These are phyloP conservation scores for Hypoxylon sp. DNA, from an alignment of 2,329 filamentous ascomycete species.

Conservation along the genomic window DNA sequence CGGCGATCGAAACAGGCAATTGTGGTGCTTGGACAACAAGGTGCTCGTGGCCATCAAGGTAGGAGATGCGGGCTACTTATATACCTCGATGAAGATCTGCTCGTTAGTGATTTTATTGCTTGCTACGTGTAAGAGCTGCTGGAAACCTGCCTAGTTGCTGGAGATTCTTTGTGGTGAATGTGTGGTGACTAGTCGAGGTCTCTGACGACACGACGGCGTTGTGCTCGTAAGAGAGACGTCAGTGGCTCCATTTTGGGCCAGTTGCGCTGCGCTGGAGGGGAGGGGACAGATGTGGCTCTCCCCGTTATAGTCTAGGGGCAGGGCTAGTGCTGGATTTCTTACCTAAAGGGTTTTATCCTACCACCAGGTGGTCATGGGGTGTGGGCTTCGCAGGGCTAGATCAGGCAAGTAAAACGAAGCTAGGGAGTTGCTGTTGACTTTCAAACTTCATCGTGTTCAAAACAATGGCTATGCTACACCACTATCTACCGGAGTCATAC, in stretches of 20 bases:
- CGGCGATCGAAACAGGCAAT: conserved; percentile 35
- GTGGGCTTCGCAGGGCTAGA: background rate
- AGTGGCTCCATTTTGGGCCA: conserved; percentile 25
- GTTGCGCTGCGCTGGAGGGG: conserved; percentile 8
- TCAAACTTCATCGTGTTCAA: conserved; percentile 33
- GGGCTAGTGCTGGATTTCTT: conserved; percentile 27
- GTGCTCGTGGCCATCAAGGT: conserved; percentile 42
- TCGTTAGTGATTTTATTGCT: background rate
- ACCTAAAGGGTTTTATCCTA: conserved; percentile 16
- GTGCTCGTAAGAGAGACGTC: conserved; percentile 43
- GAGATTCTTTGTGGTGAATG: conserved; percentile 16
- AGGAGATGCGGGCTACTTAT: conserved; percentile 37
- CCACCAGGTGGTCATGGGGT: conserved; percentile 19
- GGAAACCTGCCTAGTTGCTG: background rate
- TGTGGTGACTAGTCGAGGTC: conserved; percentile 11
- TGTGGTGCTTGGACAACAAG: conserved; percentile 35
- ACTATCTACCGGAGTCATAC: conserved; percentile 24
- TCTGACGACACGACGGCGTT: conserved; percentile 39
- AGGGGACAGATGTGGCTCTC: conserved; percentile 11
- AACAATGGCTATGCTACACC: conserved; percentile 34
- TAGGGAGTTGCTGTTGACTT: conserved; percentile 2
- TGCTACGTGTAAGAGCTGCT: background rate
- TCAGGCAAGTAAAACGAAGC: background rate
- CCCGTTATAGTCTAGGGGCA: conserved; percentile 29
- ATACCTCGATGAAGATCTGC: conserved; percentile 18